Conservation (phyloP, 768 basidiomycete species). For the Suillus clintonianus region DNA sequence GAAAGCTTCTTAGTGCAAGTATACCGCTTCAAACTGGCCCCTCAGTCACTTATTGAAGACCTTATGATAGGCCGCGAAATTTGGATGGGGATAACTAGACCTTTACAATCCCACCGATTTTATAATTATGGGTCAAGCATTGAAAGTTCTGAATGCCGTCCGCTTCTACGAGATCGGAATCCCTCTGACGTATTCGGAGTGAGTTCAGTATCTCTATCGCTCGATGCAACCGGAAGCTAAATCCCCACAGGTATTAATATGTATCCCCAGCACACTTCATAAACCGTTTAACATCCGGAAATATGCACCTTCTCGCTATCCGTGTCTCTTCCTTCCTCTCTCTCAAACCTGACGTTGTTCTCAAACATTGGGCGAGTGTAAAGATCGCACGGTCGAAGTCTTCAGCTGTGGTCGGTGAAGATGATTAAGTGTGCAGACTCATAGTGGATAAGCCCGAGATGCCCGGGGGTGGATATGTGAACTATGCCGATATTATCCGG, state of each 20-base stretch:
- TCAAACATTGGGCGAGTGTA: slow-evolving; percentile 95
- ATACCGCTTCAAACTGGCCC: not conserved
- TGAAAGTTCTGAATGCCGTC: slow-evolving; percentile 94
- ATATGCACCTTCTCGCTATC: slow-evolving; percentile 89
- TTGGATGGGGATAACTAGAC: slow-evolving; percentile 92
- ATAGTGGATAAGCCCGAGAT: slow-evolving; percentile 92
- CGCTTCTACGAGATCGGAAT: slow-evolving; percentile 91
- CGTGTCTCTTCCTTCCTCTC: slow-evolving; percentile 84
- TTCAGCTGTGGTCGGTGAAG: slow-evolving; percentile 59
- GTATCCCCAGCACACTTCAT: slow-evolving; percentile 82
- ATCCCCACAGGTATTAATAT: slow-evolving; percentile 66
- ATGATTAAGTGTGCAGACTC: slow-evolving; percentile 74
- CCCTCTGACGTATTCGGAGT: slow-evolving; percentile 92
- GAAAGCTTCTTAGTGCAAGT: slow-evolving; percentile 76
- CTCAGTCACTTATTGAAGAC: not conserved
- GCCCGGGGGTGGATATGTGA: slow-evolving; percentile 76
- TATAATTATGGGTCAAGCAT: slow-evolving; percentile 85
- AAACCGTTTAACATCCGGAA: slow-evolving; percentile 79
- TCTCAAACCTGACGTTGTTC: slow-evolving; percentile 81
- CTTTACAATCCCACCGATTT: slow-evolving; percentile 91
- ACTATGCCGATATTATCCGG: slow-evolving; percentile 93
- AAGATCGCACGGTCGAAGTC: slow-evolving; percentile 81
- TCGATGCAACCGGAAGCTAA: slow-evolving; percentile 6
- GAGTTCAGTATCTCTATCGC: slow-evolving; percentile 28
- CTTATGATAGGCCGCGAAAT: slow-evolving; percentile 82